phyloP scores from a whole-genome alignment of 169 alveolate genomes.

The Babesia ovata region DNA sequence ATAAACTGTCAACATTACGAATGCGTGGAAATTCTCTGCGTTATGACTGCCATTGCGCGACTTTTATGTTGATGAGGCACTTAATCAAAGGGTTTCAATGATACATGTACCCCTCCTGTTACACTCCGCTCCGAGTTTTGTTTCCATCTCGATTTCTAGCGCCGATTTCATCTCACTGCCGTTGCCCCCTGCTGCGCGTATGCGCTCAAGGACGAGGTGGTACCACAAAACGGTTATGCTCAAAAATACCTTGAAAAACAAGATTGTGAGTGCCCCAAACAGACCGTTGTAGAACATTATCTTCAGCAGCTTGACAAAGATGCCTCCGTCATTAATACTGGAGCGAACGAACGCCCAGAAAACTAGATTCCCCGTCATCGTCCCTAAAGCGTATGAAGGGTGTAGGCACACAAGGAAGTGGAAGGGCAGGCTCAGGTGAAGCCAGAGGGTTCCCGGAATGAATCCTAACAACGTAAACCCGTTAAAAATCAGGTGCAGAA shows the following conservation, averaged over 20 bases:
- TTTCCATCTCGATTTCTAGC: constrained; percentile 36
- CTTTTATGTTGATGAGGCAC: too few relatives aligned
- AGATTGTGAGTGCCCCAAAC: background rate
- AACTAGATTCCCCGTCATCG: constrained; percentile 1
- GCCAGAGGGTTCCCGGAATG: constrained; percentile 33
- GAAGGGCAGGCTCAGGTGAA: constrained; percentile 12
- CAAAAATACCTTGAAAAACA: background rate
- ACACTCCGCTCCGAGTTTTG: background rate
- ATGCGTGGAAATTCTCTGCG: too few relatives aligned
- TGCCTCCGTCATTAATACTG: background rate
- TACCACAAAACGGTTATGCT: constrained; percentile 29
- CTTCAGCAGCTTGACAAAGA: background rate
- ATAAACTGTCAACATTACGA: too few relatives aligned
- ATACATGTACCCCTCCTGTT: too few relatives aligned
- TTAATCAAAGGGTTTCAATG: too few relatives aligned
- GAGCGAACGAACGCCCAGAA: background rate
- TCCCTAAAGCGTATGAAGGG: constrained; percentile 13
- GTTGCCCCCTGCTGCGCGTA: constrained; percentile 37
- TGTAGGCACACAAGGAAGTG: constrained; percentile 31
- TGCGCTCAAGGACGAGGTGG: constrained; percentile 40
- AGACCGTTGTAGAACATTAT: background rate
- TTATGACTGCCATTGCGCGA: too few relatives aligned
- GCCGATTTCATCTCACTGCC: constrained; percentile 51
- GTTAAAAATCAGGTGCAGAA: constrained; percentile 9
- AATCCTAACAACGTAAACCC: constrained; percentile 1